These are phyloP conservation scores for Capronia epimyces DNA, from an alignment of 2,329 filamentous ascomycete genomes.

Conservation along the genomic window DNA sequence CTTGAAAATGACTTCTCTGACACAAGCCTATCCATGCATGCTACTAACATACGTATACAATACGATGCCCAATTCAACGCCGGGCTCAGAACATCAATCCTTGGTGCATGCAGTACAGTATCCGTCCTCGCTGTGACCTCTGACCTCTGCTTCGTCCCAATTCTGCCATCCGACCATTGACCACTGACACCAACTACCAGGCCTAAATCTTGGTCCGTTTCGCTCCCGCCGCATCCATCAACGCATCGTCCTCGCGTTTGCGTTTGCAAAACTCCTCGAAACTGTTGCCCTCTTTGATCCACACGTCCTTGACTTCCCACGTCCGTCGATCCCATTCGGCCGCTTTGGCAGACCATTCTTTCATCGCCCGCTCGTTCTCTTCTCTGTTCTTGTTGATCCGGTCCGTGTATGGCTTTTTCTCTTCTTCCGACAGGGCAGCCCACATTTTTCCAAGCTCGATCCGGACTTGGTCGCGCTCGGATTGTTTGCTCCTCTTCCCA, in stretches of 20 bases:
- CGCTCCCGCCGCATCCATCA: constrained; percentile 22
- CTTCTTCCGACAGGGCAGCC: constrained; percentile 66
- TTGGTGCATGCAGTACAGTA: too few species aligned
- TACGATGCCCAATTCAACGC: too few species aligned
- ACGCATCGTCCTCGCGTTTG: constrained; percentile 24
- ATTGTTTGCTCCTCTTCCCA: constrained; percentile 50
- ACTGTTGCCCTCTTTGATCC: constrained; percentile 32
- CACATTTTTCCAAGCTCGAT: constrained; percentile 84
- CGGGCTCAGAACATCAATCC: too few species aligned
- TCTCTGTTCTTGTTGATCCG: constrained; percentile 66
- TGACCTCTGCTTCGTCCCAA: too few species aligned
- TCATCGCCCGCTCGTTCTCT: constrained; percentile 57
- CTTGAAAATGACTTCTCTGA: too few species aligned
- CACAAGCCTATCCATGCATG: too few species aligned
- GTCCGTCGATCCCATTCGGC: constrained; percentile 43
- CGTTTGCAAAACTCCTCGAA: constrained; percentile 30
- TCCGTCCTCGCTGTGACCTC: too few species aligned
- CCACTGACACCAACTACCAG: too few species aligned
- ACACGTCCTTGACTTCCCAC: constrained; percentile 38
- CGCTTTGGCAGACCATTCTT: constrained; percentile 67
- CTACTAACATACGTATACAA: too few species aligned
- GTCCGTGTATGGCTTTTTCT: constrained; percentile 71
- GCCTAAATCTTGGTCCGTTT: constrained; percentile 23
- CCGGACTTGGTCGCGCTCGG: constrained; percentile 67
- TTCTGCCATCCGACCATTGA: too few species aligned